A percentile compares a stretch with the other conserved stretches of the same genome.
Evolutionary conservation across 1,139 yeast species (phyloP).

Genomic region (Sugiyamaella paludigena): DNA sequence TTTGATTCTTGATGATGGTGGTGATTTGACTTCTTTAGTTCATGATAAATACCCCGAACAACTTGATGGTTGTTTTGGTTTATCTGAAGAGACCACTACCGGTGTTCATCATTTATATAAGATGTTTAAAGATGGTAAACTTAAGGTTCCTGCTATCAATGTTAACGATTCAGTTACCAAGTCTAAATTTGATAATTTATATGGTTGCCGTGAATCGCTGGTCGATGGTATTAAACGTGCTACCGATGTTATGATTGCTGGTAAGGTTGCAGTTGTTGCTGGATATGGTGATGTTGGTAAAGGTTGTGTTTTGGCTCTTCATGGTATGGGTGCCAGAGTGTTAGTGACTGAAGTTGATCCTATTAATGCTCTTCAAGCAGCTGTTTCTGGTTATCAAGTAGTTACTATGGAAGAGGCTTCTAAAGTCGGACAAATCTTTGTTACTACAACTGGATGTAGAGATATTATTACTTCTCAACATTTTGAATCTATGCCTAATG

Average conservation of each 20-base stretch:
- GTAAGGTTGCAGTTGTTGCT: conserved; percentile 98
- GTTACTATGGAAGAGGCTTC: conserved; percentile 95
- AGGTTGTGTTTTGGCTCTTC: conserved; percentile 99
- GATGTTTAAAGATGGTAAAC: conserved; percentile 83
- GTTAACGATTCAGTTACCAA: conserved; percentile 99
- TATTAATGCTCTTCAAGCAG: conserved; percentile 99
- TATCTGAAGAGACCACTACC: conserved; percentile 99
- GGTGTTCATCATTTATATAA: conserved; percentile 99
- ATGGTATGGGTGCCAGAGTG: conserved; percentile 99
- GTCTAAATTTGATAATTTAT: conserved; percentile 98
- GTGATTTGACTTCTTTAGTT: conserved; percentile 95
- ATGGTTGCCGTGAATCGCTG: conserved; percentile 99
- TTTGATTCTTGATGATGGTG: conserved; percentile 99
- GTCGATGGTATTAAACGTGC: conserved; percentile 99
- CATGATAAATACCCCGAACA: conserved; percentile 99
- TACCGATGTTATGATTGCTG: conserved; percentile 99
- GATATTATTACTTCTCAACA: conserved; percentile 91
- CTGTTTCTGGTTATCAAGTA: conserved; percentile 98
- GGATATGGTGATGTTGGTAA: conserved; percentile 99
- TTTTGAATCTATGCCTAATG: conserved; percentile 94
- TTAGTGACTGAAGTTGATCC: conserved; percentile 98
- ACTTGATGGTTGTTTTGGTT: conserved; percentile 92
- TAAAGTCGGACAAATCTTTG: conserved; percentile 92
- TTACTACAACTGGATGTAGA: conserved; percentile 99
- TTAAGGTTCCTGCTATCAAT: conserved; percentile 99